Base-by-base conservation (phyloP, 2,329 filamentous ascomycete species). In the Xylariaceae sp. region DNA sequence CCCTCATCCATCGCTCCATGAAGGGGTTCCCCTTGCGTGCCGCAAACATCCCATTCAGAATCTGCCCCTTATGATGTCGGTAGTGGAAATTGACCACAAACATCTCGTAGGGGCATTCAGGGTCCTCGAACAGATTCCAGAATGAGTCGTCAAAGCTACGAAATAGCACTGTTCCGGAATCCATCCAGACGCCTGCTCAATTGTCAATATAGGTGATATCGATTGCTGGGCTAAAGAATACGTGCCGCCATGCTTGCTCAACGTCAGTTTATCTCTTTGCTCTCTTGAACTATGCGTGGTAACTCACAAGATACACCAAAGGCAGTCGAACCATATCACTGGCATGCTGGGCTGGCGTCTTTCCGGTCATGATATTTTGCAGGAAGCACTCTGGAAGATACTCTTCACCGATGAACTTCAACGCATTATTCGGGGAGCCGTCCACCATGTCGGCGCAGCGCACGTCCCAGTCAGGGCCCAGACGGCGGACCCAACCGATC, bases 301-400 rank as follows among this genome's bases (percentile, higher is more conserved):
- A 35, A 57, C 55, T 57, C 13, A 57, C 49, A 13, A 59, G 47
- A 35, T 59, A 59, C 4, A 59, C 51, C 10, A 59, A 5, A 34
- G 57, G 57, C 17, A 59, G 39, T 23, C 52, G 51, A 30, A 47
- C 48, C 51, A 59, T 54, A 47, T 59, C 51, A 23, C 51, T 55
- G 6, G 51, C 52, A 37, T 59, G 52, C 15, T 34, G 45, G 6
- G 34, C 17, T 30, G 9, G 18, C 4, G 51, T 30, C 15, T 47
- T 55, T 4, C 52, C 57, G 10, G 45, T 55, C 57, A 55, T 55
- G 13, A 17, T 52, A 5, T 51, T 47, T 5, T 55, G 44, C 17
- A 49, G 34, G 30, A 54, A 58, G 35, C 56, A 58, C 7, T 49
- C 51, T 13, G 56, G 56, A 8, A 59, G 52, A 15, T 55, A 51